A percentile compares a stretch with the other conserved stretches of the same genome.
phyloP scores from a whole-genome alignment of 768 basidiomycete genomes.

The Pulveroboletus sp. region DNA sequence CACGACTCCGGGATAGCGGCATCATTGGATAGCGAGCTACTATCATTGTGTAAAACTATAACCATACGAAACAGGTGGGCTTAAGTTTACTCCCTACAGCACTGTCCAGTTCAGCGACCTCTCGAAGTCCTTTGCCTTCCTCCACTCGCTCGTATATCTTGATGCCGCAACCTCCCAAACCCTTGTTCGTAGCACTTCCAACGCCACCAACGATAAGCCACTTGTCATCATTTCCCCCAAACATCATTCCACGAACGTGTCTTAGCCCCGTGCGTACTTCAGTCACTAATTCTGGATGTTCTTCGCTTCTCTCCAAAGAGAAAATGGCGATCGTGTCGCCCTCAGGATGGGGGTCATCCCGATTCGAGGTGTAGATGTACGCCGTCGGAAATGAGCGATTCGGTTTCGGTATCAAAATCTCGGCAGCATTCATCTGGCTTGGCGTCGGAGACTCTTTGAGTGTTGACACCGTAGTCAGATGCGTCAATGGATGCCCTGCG shows the following conservation, averaged over 20 bases:
- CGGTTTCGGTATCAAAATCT: constrained; percentile 59
- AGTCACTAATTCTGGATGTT: constrained; percentile 46
- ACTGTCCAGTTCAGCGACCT: constrained; percentile 44
- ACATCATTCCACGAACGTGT: constrained; percentile 66
- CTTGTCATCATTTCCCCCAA: constrained; percentile 59
- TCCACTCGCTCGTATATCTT: constrained; percentile 68
- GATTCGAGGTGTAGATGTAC: constrained; percentile 73
- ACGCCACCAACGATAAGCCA: constrained; percentile 68
- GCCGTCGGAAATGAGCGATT: constrained; percentile 50
- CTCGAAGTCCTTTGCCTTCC: constrained; percentile 52
- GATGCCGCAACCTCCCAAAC: constrained; percentile 62
- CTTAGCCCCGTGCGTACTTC: constrained; percentile 70
- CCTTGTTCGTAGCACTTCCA: constrained; percentile 41
- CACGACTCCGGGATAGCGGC: constrained; percentile 37
- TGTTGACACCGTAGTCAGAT: constrained; percentile 41
- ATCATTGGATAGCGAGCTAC: constrained; percentile 34
- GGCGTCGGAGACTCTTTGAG: constrained; percentile 46
- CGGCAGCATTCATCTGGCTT: constrained; percentile 61
- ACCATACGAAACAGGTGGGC: constrained; percentile 40
- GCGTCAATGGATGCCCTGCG: constrained; percentile 38
- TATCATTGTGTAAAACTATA: constrained; percentile 2
- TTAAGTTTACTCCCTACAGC: constrained; percentile 34
- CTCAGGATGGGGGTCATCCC: constrained; percentile 64
- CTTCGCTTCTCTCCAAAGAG: constrained; percentile 43
- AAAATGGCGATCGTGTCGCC: constrained; percentile 78